Percentiles rank a stretch among this genome's conserved stretches.
phyloP scores from a whole-genome alignment of 768 basidiomycete species.

The Pholiota conissans region DNA sequence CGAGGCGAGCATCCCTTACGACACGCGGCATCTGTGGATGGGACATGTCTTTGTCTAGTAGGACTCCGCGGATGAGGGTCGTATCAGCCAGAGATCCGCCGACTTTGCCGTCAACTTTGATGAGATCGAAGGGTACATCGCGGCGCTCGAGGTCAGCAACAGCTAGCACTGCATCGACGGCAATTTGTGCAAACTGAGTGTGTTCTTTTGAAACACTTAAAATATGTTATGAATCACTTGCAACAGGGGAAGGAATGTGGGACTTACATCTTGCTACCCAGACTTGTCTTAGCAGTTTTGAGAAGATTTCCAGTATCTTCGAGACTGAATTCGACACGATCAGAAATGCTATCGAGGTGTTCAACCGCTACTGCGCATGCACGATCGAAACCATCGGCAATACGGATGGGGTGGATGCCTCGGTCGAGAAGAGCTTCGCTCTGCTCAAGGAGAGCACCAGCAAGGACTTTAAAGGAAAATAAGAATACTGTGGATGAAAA shows the following conservation, averaged over 20 bases:
- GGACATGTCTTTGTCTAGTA: constrained; percentile 99
- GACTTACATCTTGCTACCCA: constrained; percentile 95
- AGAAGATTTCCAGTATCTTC: constrained; percentile 84
- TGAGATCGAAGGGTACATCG: constrained; percentile 96
- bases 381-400: constrained; percentile 97
- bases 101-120: constrained; percentile 99
- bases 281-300: constrained; percentile 93
- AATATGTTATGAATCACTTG: constrained; percentile 6
- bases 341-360: constrained; percentile 88
- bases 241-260: constrained; percentile 1
- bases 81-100: constrained; percentile 97
- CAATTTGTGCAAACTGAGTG: constrained; percentile 94
- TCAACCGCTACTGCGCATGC: constrained; percentile 90
- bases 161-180: constrained; percentile 92
- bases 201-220: constrained; percentile 96
- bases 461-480: constrained; percentile 63
- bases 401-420: constrained; percentile 98
- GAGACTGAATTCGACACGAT: constrained; percentile 82
- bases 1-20: constrained; percentile 87
- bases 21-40: constrained; percentile 96
- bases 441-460: constrained; percentile 95
- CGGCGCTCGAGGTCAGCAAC: constrained; percentile 94
- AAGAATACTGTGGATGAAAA: constrained; percentile 2
- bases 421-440: constrained; percentile 96
- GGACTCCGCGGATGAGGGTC: constrained; percentile 92